phyloP scores from a whole-genome alignment of 805 yeast species.

The Wickerhamiella musiphila region DNA sequence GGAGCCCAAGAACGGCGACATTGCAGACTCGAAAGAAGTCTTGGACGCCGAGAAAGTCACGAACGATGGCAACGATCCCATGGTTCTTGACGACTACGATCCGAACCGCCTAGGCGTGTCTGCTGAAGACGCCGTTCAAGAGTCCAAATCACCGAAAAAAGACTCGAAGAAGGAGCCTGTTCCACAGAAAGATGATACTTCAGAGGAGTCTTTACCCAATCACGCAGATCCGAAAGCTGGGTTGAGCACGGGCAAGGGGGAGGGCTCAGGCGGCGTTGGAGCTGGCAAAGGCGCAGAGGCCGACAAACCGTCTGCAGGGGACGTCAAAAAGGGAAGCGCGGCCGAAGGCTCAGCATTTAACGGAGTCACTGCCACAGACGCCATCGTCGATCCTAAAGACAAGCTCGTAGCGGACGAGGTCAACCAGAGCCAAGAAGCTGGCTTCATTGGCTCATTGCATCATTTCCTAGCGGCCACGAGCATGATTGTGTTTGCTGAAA shows the following conservation, averaged over 20 bases:
- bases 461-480: constrained; percentile 46
- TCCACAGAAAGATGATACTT: constrained; percentile 4
- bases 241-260: constrained; percentile 5
- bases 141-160: too few species aligned
- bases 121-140: constrained; percentile 11
- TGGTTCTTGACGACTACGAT: constrained; percentile 23
- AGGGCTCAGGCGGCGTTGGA: constrained; percentile 7
- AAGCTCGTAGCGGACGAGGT: neutral
- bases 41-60: neutral
- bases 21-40: constrained; percentile 3
- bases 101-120: constrained; percentile 21
- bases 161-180: neutral
- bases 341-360: neutral
- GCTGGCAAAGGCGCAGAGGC: neutral
- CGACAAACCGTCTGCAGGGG: neutral
- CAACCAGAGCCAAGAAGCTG: neutral
- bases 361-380: neutral
- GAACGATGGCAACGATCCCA: constrained; percentile 14
- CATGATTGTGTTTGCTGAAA: constrained; percentile 90
- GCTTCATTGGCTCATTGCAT: neutral
- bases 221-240: constrained; percentile 4
- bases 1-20: constrained; percentile 13
- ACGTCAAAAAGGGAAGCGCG: too few species aligned
- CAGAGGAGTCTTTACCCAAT: constrained; percentile 1
- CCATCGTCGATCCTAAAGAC: too few species aligned